Evolutionary conservation across 2,329 filamentous ascomycete species (phyloP), one percentile per base, ranked within the genome.

Genomic region (Aspergillus ustus): DNA sequence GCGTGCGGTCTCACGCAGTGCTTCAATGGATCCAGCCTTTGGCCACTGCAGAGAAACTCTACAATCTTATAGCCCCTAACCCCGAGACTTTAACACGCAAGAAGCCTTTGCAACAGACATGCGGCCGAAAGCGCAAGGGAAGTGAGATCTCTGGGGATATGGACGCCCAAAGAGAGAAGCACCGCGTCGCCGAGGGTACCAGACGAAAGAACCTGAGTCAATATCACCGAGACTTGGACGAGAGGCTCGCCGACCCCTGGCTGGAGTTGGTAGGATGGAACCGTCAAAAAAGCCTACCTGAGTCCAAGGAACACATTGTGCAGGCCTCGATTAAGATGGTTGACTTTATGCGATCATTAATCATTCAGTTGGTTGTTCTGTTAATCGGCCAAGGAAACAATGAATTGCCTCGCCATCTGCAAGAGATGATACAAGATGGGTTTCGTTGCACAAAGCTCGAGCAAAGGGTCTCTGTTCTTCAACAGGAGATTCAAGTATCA

Each of bases 231-330:
- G 74, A 77, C 59, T 58, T 78, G 19, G 75, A 78, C 57, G 71
- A 70, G 62, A 73, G 75, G 3, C 72, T 78, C 40, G 74, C 76
- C 52, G 74, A 77, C 61, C 76, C 72, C 64, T 78, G 77, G 63
- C 70, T 78, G 7, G 73, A 77, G 63, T 70, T 70, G 17, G 77
- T 77, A 17, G 75, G 77, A 44, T 79, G 77, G 75, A 78, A 79
- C 52, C 73, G 71, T 20, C 70, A 73, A 40, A 77, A 78, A 63
- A 77, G 72, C 63, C 67, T 77, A 45, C 73, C 73, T 3, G 73
- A 78, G 45, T 78, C 76, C n/a, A 78, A 78, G 67, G 75, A 78
- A 59, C 75, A 78, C 61, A 77, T 77, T 20, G 73, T 77, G 13
- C 73, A 77, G 65, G 75, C 71, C 7, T 73, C 76, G 4, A 73